Base-by-base conservation (phyloP, 192 early-diverging fungal genomes). In the Haplosporangium gracile region DNA sequence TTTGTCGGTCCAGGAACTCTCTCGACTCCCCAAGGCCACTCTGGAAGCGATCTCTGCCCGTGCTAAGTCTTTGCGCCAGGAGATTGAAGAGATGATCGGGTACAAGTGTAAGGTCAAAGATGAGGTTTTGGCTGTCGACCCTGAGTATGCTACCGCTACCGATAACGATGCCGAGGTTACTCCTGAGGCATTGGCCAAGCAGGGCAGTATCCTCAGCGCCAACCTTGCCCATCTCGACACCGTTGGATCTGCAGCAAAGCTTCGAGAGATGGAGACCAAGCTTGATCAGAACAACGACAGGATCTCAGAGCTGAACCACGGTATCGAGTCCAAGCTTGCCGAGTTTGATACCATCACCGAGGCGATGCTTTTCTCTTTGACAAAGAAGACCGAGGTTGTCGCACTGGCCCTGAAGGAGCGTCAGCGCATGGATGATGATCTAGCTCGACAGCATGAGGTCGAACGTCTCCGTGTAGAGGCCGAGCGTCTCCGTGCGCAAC, bases 381-480 rank as follows among this genome's bases (percentile, higher is more conserved):
- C 55, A 10, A 60, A 74, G 40, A 71, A 86, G 10, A 68, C 70
- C 6, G 47, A 74, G 18, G 70, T 70, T 10, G 22, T 81, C 13
- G 65, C 75, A 15, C 15, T 43, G 32, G 84, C 84, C 10, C 20
- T 86, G 63, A 71, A 78, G 40, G 79, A 86, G 45, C 84, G 84
- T 42, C 39, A 57, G 5, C 69, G 75, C 8, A n/a, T 75, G 26
- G 84, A 86, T n/a, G 60, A 74, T 1, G 84, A 86, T 40, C 47
- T n/a, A 15, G 83, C 78, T 10, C 57, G 32, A n/a, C 72, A 73
- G 63, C 51, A 38, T 71, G 84, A 81, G 22, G 68, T 11, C 29
- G 60, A 65, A 2, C 49, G 49, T 51, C 49, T 51, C 49, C 49
- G 49, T 22, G 15, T 51, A 51, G 49, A 51, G 49, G 49, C 57